Percentiles rank a stretch among this genome's conserved stretches.
phyloP scores from a whole-genome alignment of 192 early-diverging fungal genomes.

The Chytriomyces sp. region DNA sequence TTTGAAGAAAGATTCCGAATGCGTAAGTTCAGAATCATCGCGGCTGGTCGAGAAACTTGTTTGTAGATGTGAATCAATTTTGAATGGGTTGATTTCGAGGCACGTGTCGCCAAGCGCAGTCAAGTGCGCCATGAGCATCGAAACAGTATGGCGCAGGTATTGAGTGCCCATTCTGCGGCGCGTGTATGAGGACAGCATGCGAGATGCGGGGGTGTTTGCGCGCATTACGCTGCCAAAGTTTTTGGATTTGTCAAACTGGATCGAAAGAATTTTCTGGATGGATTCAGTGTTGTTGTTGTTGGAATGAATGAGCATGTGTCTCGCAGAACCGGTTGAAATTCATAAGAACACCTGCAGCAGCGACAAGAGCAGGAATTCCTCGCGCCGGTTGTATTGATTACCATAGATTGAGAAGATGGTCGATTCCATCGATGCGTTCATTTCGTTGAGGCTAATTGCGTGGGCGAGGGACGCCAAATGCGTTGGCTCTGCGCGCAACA shows the following conservation, averaged over 20 bases:
- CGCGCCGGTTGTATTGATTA: conserved; percentile 94
- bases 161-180: conserved; percentile 88
- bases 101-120: conserved; percentile 83
- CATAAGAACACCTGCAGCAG: conserved; percentile 83
- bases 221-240: conserved; percentile 88
- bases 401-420: conserved; percentile 97
- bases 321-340: conserved; percentile 1
- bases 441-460: conserved; percentile 83
- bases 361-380: conserved; percentile 92
- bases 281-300: conserved; percentile 12
- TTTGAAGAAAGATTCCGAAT: neutral
- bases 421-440: conserved; percentile 91
- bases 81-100: conserved; percentile 94
- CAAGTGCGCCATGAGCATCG: conserved; percentile 78
- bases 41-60: neutral
- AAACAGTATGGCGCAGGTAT: conserved; percentile 84
- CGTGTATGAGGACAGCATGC: conserved; percentile 98
- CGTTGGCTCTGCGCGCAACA: conserved; percentile 88
- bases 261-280: conserved; percentile 77
- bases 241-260: conserved; percentile 91
- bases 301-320: neutral
- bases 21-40: neutral
- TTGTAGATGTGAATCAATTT: conserved; percentile 50
- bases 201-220: conserved; percentile 95
- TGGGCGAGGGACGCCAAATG: conserved; percentile 88